Evolutionary conservation across 1,284 basidiomycete genomes (phyloP).

Genomic region (Schizophyllum commune): DNA sequence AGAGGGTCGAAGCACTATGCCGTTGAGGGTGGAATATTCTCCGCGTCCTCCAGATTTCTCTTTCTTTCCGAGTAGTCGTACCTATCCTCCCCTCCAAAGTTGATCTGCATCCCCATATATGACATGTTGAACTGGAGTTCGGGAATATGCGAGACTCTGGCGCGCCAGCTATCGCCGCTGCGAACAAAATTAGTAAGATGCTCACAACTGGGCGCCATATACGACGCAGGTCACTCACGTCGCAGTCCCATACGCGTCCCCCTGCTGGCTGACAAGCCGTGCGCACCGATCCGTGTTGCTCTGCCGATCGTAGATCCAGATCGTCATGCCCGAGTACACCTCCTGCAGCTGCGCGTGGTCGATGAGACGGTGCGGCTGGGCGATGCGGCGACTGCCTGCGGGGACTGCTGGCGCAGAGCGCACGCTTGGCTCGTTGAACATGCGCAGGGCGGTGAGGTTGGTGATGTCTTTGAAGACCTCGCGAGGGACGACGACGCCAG

Average conservation of each 20-base stretch:
- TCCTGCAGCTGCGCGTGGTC: conserved; percentile 63
- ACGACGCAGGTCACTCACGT: conserved; percentile 41
- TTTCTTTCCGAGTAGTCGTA: conserved; percentile 59
- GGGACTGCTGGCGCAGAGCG: conserved; percentile 27
- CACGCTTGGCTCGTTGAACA: conserved; percentile 34
- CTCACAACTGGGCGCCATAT: not conserved
- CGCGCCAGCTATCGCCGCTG: conserved; percentile 76
- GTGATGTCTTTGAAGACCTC: not conserved
- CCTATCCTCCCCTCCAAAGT: conserved; percentile 67
- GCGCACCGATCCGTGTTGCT: conserved; percentile 61
- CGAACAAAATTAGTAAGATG: not conserved
- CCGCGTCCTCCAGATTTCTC: conserved; percentile 50
- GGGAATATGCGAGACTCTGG: conserved; percentile 56
- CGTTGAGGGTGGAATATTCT: conserved; percentile 1
- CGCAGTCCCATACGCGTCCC: conserved; percentile 61
- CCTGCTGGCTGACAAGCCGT: conserved; percentile 49
- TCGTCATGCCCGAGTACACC: conserved; percentile 54
- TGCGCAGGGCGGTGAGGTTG: conserved; percentile 66
- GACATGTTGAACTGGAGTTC: conserved; percentile 66
- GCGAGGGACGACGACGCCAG: conserved; percentile 30
- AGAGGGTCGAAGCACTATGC: not conserved
- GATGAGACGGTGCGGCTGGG: conserved; percentile 43
- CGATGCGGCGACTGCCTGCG: not conserved
- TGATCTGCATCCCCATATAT: conserved; percentile 55
- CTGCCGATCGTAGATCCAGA: conserved; percentile 68